These are phyloP conservation scores for Scutellaria minor DNA, from an alignment of 257 asterid species.

Conservation along the genomic window DNA sequence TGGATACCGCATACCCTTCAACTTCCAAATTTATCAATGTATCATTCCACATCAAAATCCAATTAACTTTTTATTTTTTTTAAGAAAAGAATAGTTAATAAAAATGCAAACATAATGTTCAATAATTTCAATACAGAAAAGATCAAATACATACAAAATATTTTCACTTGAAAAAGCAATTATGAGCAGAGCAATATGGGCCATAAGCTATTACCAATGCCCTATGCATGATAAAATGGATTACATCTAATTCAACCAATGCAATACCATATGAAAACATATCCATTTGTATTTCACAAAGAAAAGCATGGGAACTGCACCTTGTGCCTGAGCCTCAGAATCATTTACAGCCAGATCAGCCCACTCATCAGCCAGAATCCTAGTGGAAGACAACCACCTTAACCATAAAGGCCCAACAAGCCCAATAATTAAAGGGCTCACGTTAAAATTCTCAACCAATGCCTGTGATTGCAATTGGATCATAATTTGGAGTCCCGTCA, in stretches of 20 bases:
- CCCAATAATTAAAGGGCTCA: slow-evolving; percentile 68
- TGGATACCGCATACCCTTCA: too few relatives aligned
- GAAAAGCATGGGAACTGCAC: slow-evolving; percentile 35
- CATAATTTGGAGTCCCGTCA: slow-evolving; percentile 73
- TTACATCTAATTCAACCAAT: neutral
- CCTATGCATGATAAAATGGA: too few relatives aligned
- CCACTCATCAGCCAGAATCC: slow-evolving; percentile 72
- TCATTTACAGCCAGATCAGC: slow-evolving; percentile 61
- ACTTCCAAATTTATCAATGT: too few relatives aligned
- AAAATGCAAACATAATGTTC: too few relatives aligned
- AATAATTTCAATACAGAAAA: neutral
- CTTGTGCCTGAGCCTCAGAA: slow-evolving; percentile 67
- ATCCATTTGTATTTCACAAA: slow-evolving; percentile 6
- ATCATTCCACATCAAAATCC: neutral
- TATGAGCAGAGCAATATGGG: neutral
- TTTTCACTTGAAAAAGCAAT: neutral
- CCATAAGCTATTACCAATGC: too few relatives aligned
- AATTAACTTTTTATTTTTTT: neutral
- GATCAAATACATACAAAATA: neutral
- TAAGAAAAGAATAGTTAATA: neutral
- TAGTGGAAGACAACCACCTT: slow-evolving; percentile 60
- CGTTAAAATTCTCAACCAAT: slow-evolving; percentile 71
- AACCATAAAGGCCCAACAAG: slow-evolving; percentile 72
- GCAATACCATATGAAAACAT: slow-evolving; percentile 15
- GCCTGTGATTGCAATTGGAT: slow-evolving; percentile 78